phyloP scores from a whole-genome alignment of 2,329 filamentous ascomycete genomes.

The Escovopsis weberi region DNA sequence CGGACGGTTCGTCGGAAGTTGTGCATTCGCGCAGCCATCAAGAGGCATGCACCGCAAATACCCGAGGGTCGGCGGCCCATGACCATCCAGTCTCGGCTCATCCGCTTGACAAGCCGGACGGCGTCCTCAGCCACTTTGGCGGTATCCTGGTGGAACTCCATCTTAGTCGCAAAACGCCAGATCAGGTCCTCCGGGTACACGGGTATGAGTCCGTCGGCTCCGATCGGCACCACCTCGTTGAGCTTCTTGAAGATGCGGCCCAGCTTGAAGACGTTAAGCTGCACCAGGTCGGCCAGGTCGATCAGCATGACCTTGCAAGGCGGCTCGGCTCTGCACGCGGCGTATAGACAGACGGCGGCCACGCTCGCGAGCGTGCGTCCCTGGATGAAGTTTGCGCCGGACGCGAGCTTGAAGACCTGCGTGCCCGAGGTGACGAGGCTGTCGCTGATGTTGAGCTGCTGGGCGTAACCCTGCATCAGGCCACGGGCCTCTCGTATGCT shows the following conservation, averaged over 20 bases:
- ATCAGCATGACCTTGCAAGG: constrained; percentile 86
- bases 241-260: constrained; percentile 82
- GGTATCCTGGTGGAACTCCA: constrained; percentile 76
- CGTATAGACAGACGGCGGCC: constrained; percentile 81
- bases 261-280: constrained; percentile 82
- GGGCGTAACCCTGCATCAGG: constrained; percentile 48
- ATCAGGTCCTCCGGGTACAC: constrained; percentile 84
- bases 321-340: constrained; percentile 65
- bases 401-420: constrained; percentile 63
- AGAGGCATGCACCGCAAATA: constrained; percentile 83
- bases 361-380: constrained; percentile 77
- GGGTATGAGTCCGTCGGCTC: constrained; percentile 49
- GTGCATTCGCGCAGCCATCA: constrained; percentile 94
- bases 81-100: constrained; percentile 96
- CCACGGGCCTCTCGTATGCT: constrained; percentile 43
- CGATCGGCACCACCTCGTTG: constrained; percentile 54
- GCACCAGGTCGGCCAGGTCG: constrained; percentile 73
- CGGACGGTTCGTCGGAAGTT: constrained; percentile 87
- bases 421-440: constrained; percentile 50
- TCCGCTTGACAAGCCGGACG: constrained; percentile 72
- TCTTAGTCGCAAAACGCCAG: constrained; percentile 75
- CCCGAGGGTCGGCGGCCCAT: constrained; percentile 87
- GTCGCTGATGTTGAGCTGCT: constrained; percentile 45
- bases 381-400: constrained; percentile 64
- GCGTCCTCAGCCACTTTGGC: constrained; percentile 81